Evolutionary conservation across 208 protist species (phyloP).

Genomic region (Jaenimonas drosophilae): DNA sequence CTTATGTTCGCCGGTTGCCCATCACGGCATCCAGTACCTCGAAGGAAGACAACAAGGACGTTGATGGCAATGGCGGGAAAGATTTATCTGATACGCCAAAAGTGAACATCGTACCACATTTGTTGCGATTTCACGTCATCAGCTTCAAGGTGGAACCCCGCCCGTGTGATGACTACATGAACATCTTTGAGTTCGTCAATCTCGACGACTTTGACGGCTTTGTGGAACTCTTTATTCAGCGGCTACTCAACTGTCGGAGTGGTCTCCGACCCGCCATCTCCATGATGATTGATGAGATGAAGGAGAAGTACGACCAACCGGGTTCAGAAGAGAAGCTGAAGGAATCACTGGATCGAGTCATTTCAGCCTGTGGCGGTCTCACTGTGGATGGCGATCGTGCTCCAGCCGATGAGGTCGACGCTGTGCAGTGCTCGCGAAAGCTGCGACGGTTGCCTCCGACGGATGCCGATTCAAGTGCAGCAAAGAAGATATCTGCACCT

Average conservation of each 20-base stretch:
- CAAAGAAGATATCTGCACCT: no score
- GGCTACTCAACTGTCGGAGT: conserved; percentile 41
- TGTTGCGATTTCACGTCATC: conserved; percentile 71
- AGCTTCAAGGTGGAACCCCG: conserved; percentile 54
- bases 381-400: no score
- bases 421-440: no score
- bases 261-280: conserved; percentile 28
- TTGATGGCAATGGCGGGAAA: no score
- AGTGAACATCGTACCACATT: no score
- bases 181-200: conserved; percentile 51
- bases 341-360: conserved; percentile 25
- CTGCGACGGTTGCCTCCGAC: no score
- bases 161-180: conserved; percentile 18
- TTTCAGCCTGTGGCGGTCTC: conserved; percentile 26
- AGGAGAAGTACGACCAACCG: conserved; percentile 39
- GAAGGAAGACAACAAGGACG: no score
- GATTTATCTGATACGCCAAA: no score
- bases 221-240: conserved; percentile 52
- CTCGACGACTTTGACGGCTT: conserved; percentile 66
- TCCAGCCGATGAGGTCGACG: no score
- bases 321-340: conserved; percentile 16
- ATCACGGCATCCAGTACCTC: no score
- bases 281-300: conserved; percentile 58
- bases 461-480: no score
- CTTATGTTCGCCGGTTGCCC: conserved; percentile 45